A percentile compares a stretch with the other conserved stretches of the same genome.
Conservation (phyloP, 106 monocot genomes). For the Dendrobium nobile region DNA sequence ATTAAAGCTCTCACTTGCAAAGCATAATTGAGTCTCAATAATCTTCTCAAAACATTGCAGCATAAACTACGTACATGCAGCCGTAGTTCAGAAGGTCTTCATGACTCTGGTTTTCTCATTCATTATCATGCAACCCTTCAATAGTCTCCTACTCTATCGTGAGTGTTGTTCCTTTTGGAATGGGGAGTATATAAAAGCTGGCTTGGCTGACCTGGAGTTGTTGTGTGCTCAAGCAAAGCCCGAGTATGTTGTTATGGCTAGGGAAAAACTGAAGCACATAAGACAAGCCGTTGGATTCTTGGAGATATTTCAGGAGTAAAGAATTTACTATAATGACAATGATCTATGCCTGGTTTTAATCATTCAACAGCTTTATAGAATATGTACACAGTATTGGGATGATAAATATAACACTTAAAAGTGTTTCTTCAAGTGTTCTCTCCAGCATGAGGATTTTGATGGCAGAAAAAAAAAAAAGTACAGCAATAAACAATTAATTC, state of each 20-base stretch:
- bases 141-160: slow-evolving; percentile 84
- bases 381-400: slow-evolving; percentile 81
- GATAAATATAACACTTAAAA: slow-evolving; percentile 75
- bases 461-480: slow-evolving; percentile 41
- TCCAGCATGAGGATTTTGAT: slow-evolving; percentile 56
- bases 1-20: slow-evolving; percentile 56
- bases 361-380: slow-evolving; percentile 76
- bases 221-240: slow-evolving; percentile 73
- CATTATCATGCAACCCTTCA: slow-evolving; percentile 93
- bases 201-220: slow-evolving; percentile 76
- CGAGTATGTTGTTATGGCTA: slow-evolving; percentile 58
- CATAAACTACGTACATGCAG: slow-evolving; percentile 69
- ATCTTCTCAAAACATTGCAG: slow-evolving; percentile 69
- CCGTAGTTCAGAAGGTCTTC: slow-evolving; percentile 68
- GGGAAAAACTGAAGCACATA: slow-evolving; percentile 84
- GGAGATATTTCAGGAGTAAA: slow-evolving; percentile 62
- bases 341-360: slow-evolving; percentile 44
- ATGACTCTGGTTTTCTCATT: slow-evolving; percentile 72
- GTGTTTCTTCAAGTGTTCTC: slow-evolving; percentile 73
- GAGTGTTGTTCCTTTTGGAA: slow-evolving; percentile 98
- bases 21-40: slow-evolving; percentile 59
- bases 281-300: slow-evolving; percentile 90
- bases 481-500: slow-evolving; percentile 34
- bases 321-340: slow-evolving; percentile 23
- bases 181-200: slow-evolving; percentile 93